Evolutionary conservation across 2,329 filamentous ascomycete species (phyloP), one percentile per base, ranked within the genome.

Genomic region (Malbranchea zuffiana): DNA sequence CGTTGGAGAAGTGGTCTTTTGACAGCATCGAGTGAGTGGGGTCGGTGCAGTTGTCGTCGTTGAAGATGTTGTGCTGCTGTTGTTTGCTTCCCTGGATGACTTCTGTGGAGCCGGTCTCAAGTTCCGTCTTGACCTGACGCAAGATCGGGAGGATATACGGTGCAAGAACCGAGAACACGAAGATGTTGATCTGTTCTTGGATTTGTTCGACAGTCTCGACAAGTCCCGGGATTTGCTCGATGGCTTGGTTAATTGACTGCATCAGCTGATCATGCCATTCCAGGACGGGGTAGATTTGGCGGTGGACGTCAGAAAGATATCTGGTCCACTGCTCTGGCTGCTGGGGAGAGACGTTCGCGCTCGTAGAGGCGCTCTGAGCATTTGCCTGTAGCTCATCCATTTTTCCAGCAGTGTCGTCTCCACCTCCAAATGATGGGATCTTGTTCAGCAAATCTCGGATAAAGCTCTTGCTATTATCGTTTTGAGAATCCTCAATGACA

Each of bases 1-100:
- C 68, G 53, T 92, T 92, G 45, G 80, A 82, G 59, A 95, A 95
- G 61, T 95, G 87, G 52, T 95, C 87, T 65, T 95, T 95, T 41
- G 85, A 86, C 35, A 95, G 67, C 87, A 94, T 94, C 13, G 84
- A 92, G 65, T 95, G 87, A 1, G 87, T 95, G 0, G 87, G 88
- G 52, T 95, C 80, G 13, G 75, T 77, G 44, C 67, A 81, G 35
- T 72, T 44, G 52, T 92, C 80, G 47, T 95, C 78, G 29, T 82
- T 63, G 60, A 94, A 95, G 33, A 95, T 85, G 47, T 92, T 72
- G 51, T 82, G 76, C 63, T 94, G 86, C 65, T 93, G 80, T 35
- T 80, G 74, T 57, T 80, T 72, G 56, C 82, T 88, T 65, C 80
- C 86, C 50, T 83, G 70, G 46, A 95, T 93, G 51, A 95, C 81